Percentiles rank a stretch among this genome's conserved stretches.
Evolutionary conservation across 2,329 filamentous ascomycete genomes (phyloP).

Genomic region (Biscogniauxia sp.): DNA sequence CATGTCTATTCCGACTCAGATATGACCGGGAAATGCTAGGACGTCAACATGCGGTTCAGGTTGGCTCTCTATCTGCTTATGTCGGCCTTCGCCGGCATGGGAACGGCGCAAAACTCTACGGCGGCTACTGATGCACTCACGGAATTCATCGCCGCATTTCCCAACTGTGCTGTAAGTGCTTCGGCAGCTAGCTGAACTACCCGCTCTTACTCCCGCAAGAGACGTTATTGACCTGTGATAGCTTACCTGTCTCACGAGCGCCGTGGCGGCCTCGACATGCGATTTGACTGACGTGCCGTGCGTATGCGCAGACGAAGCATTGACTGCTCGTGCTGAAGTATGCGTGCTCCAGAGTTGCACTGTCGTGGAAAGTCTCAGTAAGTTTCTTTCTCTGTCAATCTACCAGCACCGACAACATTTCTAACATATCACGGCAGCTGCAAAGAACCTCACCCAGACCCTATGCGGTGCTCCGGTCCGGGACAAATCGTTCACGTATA

Average conservation of each 20-base stretch:
- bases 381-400: background rate
- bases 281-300: constrained; percentile 9
- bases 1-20: background rate
- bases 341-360: constrained; percentile 10
- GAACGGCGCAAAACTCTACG: constrained; percentile 1
- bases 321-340: constrained; percentile 1
- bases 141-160: constrained; percentile 2
- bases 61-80: background rate
- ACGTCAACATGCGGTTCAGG: background rate
- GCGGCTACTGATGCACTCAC: background rate
- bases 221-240: background rate
- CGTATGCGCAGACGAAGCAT: constrained; percentile 10
- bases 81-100: background rate
- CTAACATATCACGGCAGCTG: constrained; percentile 2
- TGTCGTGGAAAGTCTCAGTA: constrained; percentile 5
- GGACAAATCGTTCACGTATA: constrained; percentile 12
- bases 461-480: constrained; percentile 14
- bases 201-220: background rate
- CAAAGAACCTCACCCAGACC: constrained; percentile 19
- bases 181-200: background rate
- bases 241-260: constrained; percentile 10
- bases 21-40: background rate
- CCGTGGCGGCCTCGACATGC: constrained; percentile 10
- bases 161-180: constrained; percentile 5
- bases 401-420: background rate